Evolutionary conservation across 2,329 filamentous ascomycete genomes (phyloP).

Genomic region (Hyphodiscus sp.): DNA sequence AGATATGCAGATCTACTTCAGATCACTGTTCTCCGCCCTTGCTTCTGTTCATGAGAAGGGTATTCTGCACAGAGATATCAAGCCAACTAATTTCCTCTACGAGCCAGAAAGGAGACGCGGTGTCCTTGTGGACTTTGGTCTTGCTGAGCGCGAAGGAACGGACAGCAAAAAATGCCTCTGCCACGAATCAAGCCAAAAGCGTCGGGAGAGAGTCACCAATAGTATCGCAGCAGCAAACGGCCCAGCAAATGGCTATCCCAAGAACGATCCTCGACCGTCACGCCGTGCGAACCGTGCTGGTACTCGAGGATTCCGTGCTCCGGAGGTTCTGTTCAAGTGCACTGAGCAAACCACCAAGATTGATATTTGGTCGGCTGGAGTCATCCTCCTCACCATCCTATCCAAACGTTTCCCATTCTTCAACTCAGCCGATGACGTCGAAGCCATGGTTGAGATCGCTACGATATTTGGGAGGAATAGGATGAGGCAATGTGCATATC

Average conservation of each 20-base stretch:
- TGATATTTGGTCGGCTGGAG: conserved; percentile 93
- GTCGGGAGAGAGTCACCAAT: conserved; percentile 52
- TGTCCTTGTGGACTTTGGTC: conserved; percentile 97
- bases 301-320: conserved; percentile 90
- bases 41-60: conserved; percentile 73
- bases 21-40: conserved; percentile 80
- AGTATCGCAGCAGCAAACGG: conserved; percentile 51
- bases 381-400: conserved; percentile 93
- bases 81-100: conserved; percentile 96
- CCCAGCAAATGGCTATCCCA: conserved; percentile 67
- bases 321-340: conserved; percentile 95
- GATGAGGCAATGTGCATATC: conserved; percentile 75
- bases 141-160: conserved; percentile 76
- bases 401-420: conserved; percentile 95
- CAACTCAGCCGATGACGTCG: conserved; percentile 96
- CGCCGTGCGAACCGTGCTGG: conserved; percentile 90
- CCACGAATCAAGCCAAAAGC: conserved; percentile 55
- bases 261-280: conserved; percentile 80
- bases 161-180: conserved; percentile 81
- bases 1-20: conserved; percentile 86
- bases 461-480: conserved; percentile 83
- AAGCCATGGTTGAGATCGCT: conserved; percentile 94
- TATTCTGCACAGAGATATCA: conserved; percentile 93
- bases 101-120: conserved; percentile 73
- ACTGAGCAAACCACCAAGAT: conserved; percentile 90